phyloP scores from a whole-genome alignment of 140 eudicot species.

The Senecio squalidus region DNA sequence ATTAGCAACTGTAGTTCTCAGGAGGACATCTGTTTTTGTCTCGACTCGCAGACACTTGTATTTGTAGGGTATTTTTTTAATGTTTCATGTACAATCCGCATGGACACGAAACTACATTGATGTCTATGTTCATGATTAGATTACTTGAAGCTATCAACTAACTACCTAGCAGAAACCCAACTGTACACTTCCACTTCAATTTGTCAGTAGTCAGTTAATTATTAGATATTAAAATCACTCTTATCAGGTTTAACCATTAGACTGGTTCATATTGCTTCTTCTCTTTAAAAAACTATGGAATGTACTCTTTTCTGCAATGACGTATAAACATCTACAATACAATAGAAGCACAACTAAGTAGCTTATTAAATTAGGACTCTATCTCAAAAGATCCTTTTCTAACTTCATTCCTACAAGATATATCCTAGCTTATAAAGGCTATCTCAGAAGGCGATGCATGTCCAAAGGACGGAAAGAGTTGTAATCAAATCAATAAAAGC shows the following conservation, averaged over 20 bases:
- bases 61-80: constrained; percentile 18
- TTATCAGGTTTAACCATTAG: neutral
- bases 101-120: constrained; percentile 19
- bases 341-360: no score
- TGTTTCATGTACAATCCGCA: constrained; percentile 32
- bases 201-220: neutral
- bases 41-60: constrained; percentile 8
- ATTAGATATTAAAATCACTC: neutral
- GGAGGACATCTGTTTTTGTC: constrained; percentile 53
- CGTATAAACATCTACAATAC: no score
- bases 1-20: constrained; percentile 42
- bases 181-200: constrained; percentile 6
- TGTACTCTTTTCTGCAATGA: no score
- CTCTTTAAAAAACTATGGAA: no score
- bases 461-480: no score
- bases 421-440: no score
- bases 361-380: no score
- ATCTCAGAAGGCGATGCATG: no score
- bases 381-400: no score
- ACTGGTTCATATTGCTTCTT: no score
- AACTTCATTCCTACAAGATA: no score
- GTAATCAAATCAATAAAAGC: no score
- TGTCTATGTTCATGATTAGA: constrained; percentile 45
- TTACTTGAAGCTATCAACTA: constrained; percentile 12
- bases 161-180: neutral